These are phyloP conservation scores for Fusarium pseudograminearum DNA, from an alignment of 2,329 filamentous ascomycete species.

Conservation along the genomic window DNA sequence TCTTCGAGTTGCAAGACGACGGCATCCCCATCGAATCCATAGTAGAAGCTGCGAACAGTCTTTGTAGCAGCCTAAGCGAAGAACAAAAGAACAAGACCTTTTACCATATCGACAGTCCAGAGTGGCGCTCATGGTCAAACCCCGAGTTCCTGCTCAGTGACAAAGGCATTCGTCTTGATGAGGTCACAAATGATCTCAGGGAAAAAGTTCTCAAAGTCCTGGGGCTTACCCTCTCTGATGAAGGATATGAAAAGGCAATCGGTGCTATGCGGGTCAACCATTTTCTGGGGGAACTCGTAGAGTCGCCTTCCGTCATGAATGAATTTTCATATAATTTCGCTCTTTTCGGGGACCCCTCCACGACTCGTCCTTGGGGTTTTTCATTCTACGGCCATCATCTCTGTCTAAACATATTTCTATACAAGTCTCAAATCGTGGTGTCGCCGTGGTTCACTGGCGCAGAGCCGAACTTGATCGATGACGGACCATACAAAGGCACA, in stretches of 20 bases:
- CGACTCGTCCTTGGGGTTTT: conserved; percentile 73
- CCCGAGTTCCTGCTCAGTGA: conserved; percentile 78
- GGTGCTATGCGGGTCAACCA: conserved; percentile 80
- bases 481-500: conserved; percentile 71
- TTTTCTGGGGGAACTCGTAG: conserved; percentile 77
- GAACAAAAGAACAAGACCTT: conserved; percentile 1
- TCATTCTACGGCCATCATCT: conserved; percentile 84
- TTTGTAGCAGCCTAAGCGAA: background rate
- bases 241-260: conserved; percentile 78
- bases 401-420: conserved; percentile 77
- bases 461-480: conserved; percentile 80
- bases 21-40: conserved; percentile 69
- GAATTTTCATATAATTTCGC: conserved; percentile 82
- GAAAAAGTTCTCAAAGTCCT: background rate
- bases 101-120: conserved; percentile 74
- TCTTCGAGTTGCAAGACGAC: conserved; percentile 73
- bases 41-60: conserved; percentile 60
- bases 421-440: conserved; percentile 73
- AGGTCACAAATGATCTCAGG: conserved; percentile 50
- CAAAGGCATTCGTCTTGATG: conserved; percentile 78
- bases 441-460: conserved; percentile 84
- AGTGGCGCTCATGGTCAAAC: conserved; percentile 79
- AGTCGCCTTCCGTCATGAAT: conserved; percentile 74
- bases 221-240: conserved; percentile 69
- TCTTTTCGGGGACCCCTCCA: conserved; percentile 73